Evolutionary conservation across 2,329 filamentous ascomycete species (phyloP).

Genomic region (Aspergillus eucalypticola): DNA sequence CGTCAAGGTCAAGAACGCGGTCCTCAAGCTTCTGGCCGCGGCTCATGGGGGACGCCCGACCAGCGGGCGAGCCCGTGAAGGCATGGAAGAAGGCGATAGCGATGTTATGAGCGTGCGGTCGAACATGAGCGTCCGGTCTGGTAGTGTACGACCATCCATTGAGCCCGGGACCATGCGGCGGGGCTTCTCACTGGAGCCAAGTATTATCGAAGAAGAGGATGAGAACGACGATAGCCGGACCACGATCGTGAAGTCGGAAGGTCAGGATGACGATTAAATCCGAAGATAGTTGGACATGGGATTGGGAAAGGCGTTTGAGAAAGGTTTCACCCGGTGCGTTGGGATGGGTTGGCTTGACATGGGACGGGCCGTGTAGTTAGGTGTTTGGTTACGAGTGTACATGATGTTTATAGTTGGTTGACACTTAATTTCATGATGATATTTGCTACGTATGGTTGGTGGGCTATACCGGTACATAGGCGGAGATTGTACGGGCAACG

Average conservation of each 20-base stretch:
- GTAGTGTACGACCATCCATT: constrained; percentile 33
- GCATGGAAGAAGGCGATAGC: constrained; percentile 33
- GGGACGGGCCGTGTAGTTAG: background rate
- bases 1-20: constrained; percentile 48
- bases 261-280: constrained; percentile 25
- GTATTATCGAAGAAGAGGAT: constrained; percentile 40
- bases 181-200: constrained; percentile 35
- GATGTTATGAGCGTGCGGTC: constrained; percentile 34
- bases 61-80: constrained; percentile 35
- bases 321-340: background rate
- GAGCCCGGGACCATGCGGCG: constrained; percentile 27
- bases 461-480: no score
- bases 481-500: no score
- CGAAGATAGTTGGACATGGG: constrained; percentile 1
- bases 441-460: no score
- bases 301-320: constrained; percentile 21
- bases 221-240: constrained; percentile 39
- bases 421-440: background rate
- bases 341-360: background rate
- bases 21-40: constrained; percentile 49
- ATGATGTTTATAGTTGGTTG: background rate
- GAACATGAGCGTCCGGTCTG: constrained; percentile 29
- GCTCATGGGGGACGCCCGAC: constrained; percentile 46
- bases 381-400: constrained; percentile 12
- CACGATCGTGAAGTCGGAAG: constrained; percentile 37